These are phyloP conservation scores for Hordeum marinum DNA, from an alignment of 176 grass and related monocot genomes.

Conservation along the genomic window DNA sequence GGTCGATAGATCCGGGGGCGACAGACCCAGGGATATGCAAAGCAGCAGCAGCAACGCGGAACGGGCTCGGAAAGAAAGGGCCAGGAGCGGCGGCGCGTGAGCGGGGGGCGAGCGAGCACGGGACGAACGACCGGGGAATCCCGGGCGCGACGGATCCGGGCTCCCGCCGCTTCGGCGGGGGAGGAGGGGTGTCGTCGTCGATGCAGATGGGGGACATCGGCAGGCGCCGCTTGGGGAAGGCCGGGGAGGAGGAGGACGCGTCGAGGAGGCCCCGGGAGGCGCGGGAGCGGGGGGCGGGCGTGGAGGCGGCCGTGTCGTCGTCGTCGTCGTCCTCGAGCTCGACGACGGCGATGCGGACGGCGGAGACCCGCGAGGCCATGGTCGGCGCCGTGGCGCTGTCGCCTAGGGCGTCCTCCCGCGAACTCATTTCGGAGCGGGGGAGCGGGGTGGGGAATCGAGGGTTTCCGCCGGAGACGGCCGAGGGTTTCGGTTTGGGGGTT, in stretches of 20 bases:
- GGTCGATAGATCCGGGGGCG: neutral
- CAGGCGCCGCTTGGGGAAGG: neutral
- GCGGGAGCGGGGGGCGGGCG: neutral
- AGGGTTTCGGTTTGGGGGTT: neutral
- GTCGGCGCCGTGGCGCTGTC: neutral
- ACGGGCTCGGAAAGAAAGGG: constrained; percentile 20
- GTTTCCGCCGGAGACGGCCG: neutral
- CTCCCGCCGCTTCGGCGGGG: constrained; percentile 31
- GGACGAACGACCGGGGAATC: neutral
- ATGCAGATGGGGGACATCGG: constrained; percentile 23
- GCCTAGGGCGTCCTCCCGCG: neutral
- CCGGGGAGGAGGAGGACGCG: constrained; percentile 14
- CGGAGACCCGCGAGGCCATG: constrained; percentile 10
- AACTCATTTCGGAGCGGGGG: neutral
- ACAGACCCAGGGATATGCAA: neutral
- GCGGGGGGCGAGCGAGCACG: neutral
- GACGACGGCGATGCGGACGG: constrained; percentile 16
- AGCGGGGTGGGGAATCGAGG: neutral
- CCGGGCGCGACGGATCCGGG: constrained; percentile 6
- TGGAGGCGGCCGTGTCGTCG: neutral
- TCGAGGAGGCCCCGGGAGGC: neutral
- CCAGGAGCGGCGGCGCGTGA: neutral
- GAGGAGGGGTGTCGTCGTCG: constrained; percentile 52
- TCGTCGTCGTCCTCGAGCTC: constrained; percentile 21
- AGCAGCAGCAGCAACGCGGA: neutral